Evolutionary conservation across 2,329 filamentous ascomycete species (phyloP).

Genomic region (Colletotrichum salicis): DNA sequence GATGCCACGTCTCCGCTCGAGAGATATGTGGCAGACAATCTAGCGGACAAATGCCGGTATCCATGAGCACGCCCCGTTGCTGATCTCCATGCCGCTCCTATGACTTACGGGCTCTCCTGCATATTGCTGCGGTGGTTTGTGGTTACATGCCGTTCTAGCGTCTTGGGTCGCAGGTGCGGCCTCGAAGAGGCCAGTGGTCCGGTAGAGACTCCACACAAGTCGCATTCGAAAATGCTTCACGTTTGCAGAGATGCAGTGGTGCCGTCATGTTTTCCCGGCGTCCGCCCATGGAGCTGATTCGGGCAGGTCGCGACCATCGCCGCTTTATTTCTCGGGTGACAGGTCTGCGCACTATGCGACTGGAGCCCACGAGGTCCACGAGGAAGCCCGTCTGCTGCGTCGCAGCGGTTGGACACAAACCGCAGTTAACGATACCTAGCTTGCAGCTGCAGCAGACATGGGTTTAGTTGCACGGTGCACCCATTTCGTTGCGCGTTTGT

Average conservation of each 20-base stretch:
- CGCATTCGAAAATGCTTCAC: background rate
- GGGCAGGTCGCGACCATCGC: constrained; percentile 7
- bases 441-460: background rate
- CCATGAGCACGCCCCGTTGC: background rate
- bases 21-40: background rate
- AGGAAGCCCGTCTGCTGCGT: background rate
- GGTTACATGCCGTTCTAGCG: constrained; percentile 33
- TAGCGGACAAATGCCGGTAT: constrained; percentile 4
- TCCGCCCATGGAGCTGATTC: background rate
- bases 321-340: constrained; percentile 1
- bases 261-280: background rate
- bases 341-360: background rate
- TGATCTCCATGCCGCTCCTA: background rate
- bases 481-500: constrained; percentile 6
- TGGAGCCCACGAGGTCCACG: background rate
- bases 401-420: background rate
- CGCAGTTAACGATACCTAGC: background rate
- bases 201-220: constrained; percentile 13
- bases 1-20: constrained; percentile 9
- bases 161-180: constrained; percentile 19
- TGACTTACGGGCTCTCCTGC: constrained; percentile 1
- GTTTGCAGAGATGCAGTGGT: background rate
- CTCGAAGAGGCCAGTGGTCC: constrained; percentile 27
- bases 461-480: background rate
- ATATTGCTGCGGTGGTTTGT: constrained; percentile 16